phyloP scores from a whole-genome alignment of 768 basidiomycete genomes.

The Rossbeevera mucosa region DNA sequence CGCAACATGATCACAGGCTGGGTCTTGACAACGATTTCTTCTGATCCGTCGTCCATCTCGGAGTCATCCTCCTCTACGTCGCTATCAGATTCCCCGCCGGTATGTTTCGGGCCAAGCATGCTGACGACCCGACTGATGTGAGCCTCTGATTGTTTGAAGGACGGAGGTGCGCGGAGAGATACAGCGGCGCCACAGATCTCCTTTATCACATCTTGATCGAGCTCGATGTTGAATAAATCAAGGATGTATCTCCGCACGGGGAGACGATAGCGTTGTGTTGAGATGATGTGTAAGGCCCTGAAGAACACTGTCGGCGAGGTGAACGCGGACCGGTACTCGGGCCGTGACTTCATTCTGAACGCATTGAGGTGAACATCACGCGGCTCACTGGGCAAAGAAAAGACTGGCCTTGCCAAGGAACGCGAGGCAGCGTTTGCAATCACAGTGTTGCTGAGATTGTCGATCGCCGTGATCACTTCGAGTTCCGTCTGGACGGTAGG shows the following conservation, averaged over 20 bases:
- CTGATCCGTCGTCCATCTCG: constrained; percentile 42
- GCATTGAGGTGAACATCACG: background rate
- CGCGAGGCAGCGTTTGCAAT: constrained; percentile 93
- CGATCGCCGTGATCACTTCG: constrained; percentile 84
- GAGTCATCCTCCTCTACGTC: constrained; percentile 53
- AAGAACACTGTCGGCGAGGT: constrained; percentile 74
- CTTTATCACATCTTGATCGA: constrained; percentile 58
- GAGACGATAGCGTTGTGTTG: constrained; percentile 83
- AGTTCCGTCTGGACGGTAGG: constrained; percentile 67
- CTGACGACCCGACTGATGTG: constrained; percentile 49
- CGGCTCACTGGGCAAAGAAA: background rate
- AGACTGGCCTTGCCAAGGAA: constrained; percentile 73
- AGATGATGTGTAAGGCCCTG: constrained; percentile 83
- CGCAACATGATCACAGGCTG: no score
- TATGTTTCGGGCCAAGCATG: constrained; percentile 54
- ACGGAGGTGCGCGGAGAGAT: constrained; percentile 45
- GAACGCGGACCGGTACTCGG: constrained; percentile 73
- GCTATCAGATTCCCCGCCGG: constrained; percentile 53
- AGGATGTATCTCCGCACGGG: constrained; percentile 90
- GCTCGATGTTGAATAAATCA: constrained; percentile 84
- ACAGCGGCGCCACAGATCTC: constrained; percentile 50
- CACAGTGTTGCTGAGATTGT: constrained; percentile 92
- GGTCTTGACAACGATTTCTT: constrained; percentile 38
- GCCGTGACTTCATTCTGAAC: constrained; percentile 68
- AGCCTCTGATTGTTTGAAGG: constrained; percentile 41